Base-by-base conservation (phyloP, 805 yeast genomes). In the Yarrowia deformans region DNA sequence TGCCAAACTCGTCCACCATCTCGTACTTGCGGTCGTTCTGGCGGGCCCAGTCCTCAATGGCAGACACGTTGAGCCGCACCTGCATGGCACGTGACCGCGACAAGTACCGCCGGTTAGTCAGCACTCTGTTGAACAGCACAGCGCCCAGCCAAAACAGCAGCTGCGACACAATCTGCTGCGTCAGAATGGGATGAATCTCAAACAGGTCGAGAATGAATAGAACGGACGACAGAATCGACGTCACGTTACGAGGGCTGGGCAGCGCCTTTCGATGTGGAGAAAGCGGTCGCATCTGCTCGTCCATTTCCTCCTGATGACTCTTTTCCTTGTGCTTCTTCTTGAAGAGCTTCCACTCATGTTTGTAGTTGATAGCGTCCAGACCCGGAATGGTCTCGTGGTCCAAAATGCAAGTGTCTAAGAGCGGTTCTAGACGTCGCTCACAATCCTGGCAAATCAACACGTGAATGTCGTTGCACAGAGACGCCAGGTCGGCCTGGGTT, bases 11-110 rank as follows among this genome's bases (percentile, higher is more conserved):
- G 52, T 74, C 76, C 40, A 72, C 72, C 32, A 77, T 73, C 68
- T 77, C 78, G 14, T 87, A 85, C 37, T 82, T 81, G 72, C 84
- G 81, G 74, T 87, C 86, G 73, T 88, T 89, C 7, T 86, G 82
- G 70, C 97, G 85, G 39, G 94, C 84, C 99, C 99, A 95, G 75
- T 95, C 97, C 78, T 95, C 98, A 54, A 95, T 79, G 6, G 90
- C 85, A 0, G 97, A 92, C 10, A 95, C 75, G 74, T 95, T 95
- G 68, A 95, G 84, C 69, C 98, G 82, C 56, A 95, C 88, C 76
- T 95, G 98, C 78, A 95, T 87, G 0, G 98, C 98, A 71, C 88
- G 86, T 0, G 91, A 84, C 70, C 99, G 84, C 0, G 97, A 86
- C 63, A 90, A 82, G 72, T 89, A 89, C 73, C 86, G 90, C 39